Evolutionary conservation across 345 rosid species (phyloP), one percentile per base, ranked within the genome.

Genomic region (Corchorus capsularis): DNA sequence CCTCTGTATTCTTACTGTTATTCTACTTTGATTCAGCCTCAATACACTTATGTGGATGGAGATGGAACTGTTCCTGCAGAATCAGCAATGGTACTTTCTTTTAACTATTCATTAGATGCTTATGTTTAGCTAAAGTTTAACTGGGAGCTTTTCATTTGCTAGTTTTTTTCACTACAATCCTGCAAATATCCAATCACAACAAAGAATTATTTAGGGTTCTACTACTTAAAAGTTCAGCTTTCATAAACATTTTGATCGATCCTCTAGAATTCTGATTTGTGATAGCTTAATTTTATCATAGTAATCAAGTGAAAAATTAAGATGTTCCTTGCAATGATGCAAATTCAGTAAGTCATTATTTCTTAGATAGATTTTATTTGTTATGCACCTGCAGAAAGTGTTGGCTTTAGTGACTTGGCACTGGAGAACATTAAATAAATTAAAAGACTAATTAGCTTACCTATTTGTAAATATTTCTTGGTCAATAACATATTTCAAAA

Each of bases 41-140:
- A 85, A 75, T 92, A 94, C 72, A 84, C 91, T 34, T 94, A 80
- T 43, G 96, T 91, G 27, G 97, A 94, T 80, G 98, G 98, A 77
- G 97, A 94, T 84, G 98, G 97, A 79, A 94, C 98, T 4, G 98
- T 94, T 69, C 98, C 97, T 16, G 77, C 93, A 32, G 98, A 94
- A 81, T 92, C 98, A 72, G 97, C 96, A 7, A 84, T 78, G 85
- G 98, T 94, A 63, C 68, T 63, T 73, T 50, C 69, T 56, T 56
- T 76, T 74, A 35, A 65, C 76, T 45, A 71, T 71, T 45, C 47
- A 10, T 64, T 66, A 56, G 55, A 70, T 71, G 56, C 79, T 76
- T 72, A 59, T 72, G 4, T 69, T 76, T n/a, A 47, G 32, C 54
- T 4, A 6, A 45, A 52, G 43, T 74, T 74, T 62, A 15, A 27